Evolutionary conservation across 768 basidiomycete species (phyloP), one percentile per base, ranked within the genome.

Genomic region (Xanthoconium stramineum): DNA sequence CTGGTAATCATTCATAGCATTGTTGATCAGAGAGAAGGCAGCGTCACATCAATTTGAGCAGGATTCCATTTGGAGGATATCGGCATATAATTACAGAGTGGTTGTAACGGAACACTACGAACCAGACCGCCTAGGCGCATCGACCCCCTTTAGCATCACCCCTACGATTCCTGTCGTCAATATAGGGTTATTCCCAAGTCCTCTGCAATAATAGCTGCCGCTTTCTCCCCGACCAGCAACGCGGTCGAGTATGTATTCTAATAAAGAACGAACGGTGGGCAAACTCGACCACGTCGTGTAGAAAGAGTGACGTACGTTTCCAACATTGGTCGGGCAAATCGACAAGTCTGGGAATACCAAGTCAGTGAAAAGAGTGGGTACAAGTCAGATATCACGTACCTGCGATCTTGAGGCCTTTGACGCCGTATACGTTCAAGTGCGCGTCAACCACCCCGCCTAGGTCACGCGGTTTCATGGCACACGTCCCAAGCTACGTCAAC

Each of bases 401-500:
- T 47, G 82, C 83, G 12, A 89, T 77, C 63, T 88, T 86, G 46
- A 89, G 72, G 24, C 77, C 75, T 54, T 74, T 53, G 2, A 84
- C 77, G 0, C 84, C 84, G 59, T 88, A 86, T 8, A 88, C 85
- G 54, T 83, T 84, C 46, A 88, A 65, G 30, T 72, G 72, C 5
- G 77, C 53, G 61, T 89, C 85, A 5, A 89, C 83, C 7, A 89
- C 87, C 5, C 86, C 88, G 2, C 78, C 78, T 32, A 77, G 50
- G 12, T 80, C 75, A 2, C 79, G 77, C 0, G 83, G 77, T 66
- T 86, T 86, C 86, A 88, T 88, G 0, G 85, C 78, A 53, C 85
- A 87, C 0, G 85, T 88, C 38, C 85, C 85, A 4, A 84, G 72
- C 83, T 85, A 24, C 4, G 24, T 44, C 1, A n/a, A 43, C 10